Conservation (phyloP, 2,329 filamentous ascomycete species). For the Coleophoma cylindrospora region DNA sequence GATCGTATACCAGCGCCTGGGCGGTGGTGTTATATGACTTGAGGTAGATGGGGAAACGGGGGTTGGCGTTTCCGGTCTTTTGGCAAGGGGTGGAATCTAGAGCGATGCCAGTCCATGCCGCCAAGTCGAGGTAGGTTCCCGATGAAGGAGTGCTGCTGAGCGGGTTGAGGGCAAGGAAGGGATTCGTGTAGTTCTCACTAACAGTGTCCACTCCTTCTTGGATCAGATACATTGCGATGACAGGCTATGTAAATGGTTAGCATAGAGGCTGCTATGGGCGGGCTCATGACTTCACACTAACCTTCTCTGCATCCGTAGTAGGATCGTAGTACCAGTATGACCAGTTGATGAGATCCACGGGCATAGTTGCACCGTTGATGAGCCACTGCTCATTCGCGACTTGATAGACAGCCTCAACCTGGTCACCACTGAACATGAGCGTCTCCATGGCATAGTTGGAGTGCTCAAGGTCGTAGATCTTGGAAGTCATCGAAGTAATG, state of each 20-base stretch:
- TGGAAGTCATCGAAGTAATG: conserved; percentile 40
- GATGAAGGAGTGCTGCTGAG: conserved; percentile 23
- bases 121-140: conserved; percentile 41
- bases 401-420: conserved; percentile 42
- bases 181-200: conserved; percentile 33
- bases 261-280: not conserved
- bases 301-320: conserved; percentile 32
- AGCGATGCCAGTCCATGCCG: conserved; percentile 36
- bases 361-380: conserved; percentile 34
- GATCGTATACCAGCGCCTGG: conserved; percentile 20
- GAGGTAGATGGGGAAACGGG: conserved; percentile 17
- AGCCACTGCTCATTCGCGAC: conserved; percentile 39
- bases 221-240: conserved; percentile 36
- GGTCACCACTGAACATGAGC: conserved; percentile 40
- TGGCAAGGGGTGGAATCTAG: conserved; percentile 28
- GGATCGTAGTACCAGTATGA: conserved; percentile 40
- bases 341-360: conserved; percentile 42
- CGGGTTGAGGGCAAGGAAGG: conserved; percentile 37
- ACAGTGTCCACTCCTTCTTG: conserved; percentile 37
- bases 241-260: conserved; percentile 23
- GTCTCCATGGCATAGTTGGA: conserved; percentile 33
- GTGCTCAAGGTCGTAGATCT: conserved; percentile 38
- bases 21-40: conserved; percentile 14
- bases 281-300: conserved; percentile 21
- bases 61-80: conserved; percentile 19